A percentile compares a stretch with the other conserved stretches of the same genome.
These are phyloP conservation scores for Pichia nakasei DNA, from an alignment of 805 yeast species.

Conservation along the genomic window DNA sequence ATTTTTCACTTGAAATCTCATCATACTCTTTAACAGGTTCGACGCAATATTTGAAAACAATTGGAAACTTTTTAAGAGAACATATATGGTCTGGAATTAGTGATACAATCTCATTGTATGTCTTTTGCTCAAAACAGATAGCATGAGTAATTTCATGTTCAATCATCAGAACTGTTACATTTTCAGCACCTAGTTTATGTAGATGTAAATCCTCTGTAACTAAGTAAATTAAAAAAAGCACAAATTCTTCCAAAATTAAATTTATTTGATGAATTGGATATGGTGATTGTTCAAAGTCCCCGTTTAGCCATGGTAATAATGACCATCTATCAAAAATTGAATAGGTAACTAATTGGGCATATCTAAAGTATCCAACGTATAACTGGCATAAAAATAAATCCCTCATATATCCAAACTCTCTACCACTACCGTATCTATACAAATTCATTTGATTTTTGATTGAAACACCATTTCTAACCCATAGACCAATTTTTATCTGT, in stretches of 20 bases:
- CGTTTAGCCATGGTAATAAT: constrained; percentile 44
- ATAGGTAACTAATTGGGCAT: constrained; percentile 48
- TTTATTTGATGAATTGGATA: constrained; percentile 24
- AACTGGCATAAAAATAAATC: constrained; percentile 67
- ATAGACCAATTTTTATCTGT: constrained; percentile 79
- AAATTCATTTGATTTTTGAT: constrained; percentile 71
- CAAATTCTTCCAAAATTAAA: constrained; percentile 68
- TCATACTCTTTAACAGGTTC: constrained; percentile 45
- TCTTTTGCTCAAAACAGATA: constrained; percentile 65
- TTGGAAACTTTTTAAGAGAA: constrained; percentile 65
- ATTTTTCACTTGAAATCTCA: constrained; percentile 24
- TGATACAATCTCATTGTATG: constrained; percentile 60
- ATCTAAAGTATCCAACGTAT: constrained; percentile 39
- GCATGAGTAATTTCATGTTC: constrained; percentile 71
- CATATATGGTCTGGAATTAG: constrained; percentile 70
- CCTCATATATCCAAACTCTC: constrained; percentile 76
- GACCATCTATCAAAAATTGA: constrained; percentile 67
- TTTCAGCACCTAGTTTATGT: constrained; percentile 38
- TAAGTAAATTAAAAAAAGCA: constrained; percentile 57
- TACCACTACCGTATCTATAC: constrained; percentile 65
- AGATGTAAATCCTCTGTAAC: constrained; percentile 60
- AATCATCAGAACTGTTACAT: constrained; percentile 42
- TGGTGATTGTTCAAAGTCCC: constrained; percentile 35
- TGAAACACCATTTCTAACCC: constrained; percentile 92
- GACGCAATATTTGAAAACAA: constrained; percentile 40